These are phyloP conservation scores for Fraxinus pennsylvanica DNA, from an alignment of 257 asterid species.

Conservation along the genomic window DNA sequence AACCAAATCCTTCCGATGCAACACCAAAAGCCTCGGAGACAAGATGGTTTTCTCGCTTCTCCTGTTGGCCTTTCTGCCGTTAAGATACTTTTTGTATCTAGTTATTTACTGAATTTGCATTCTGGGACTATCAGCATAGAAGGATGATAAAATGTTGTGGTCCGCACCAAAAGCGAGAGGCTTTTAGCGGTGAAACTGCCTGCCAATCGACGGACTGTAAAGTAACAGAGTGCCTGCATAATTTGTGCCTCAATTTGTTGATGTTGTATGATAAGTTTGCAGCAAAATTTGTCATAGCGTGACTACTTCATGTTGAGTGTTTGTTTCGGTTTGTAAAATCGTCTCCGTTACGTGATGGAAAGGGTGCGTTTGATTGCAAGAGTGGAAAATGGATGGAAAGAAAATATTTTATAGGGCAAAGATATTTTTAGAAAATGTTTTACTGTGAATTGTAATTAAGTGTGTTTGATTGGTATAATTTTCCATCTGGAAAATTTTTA, in stretches of 20 bases:
- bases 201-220: background rate
- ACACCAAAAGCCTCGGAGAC: constrained; percentile 15
- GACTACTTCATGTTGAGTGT: too few relatives aligned
- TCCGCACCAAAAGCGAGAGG: background rate
- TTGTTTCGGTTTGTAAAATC: too few relatives aligned
- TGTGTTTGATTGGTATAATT: too few relatives aligned
- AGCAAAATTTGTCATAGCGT: too few relatives aligned
- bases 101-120: background rate
- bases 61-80: constrained; percentile 36
- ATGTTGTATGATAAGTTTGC: background rate
- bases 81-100: background rate
- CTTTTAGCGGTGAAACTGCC: background rate
- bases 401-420: too few relatives aligned
- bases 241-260: background rate
- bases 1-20: constrained; percentile 17
- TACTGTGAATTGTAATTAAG: too few relatives aligned
- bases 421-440: too few relatives aligned
- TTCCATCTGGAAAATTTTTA: too few relatives aligned
- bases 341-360: too few relatives aligned
- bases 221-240: background rate
- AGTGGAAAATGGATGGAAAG: too few relatives aligned
- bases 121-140: background rate
- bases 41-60: constrained; percentile 38
- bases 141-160: background rate
- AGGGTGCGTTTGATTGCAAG: too few relatives aligned